These are phyloP conservation scores for Cucurbita ficifolia DNA, from an alignment of 306 rosid genomes.

Conservation along the genomic window DNA sequence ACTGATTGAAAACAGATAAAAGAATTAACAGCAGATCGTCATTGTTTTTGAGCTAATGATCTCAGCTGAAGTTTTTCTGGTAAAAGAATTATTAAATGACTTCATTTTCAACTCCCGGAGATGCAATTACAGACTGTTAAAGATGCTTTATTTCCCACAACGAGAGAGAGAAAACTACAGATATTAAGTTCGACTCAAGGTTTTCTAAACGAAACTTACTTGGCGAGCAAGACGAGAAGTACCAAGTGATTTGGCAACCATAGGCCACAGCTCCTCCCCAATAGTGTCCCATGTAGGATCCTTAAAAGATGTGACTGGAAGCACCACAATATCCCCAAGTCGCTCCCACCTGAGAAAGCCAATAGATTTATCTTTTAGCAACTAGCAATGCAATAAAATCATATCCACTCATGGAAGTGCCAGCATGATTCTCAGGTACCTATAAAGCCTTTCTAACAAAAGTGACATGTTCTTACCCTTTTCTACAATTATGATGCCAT, in stretches of 20 bases:
- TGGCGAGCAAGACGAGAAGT: constrained; percentile 70
- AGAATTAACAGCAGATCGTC: background rate
- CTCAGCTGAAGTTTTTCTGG: background rate
- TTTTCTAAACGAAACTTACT: constrained; percentile 23
- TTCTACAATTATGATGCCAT: background rate
- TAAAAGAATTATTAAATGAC: background rate
- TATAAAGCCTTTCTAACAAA: background rate
- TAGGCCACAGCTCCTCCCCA: constrained; percentile 61
- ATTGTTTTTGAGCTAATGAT: background rate
- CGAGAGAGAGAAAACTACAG: background rate
- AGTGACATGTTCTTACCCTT: background rate
- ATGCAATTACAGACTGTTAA: background rate
- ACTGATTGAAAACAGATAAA: background rate
- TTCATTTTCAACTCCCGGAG: background rate
- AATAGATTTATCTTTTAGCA: constrained; percentile 11
- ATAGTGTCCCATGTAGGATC: constrained; percentile 55
- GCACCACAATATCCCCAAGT: constrained; percentile 67
- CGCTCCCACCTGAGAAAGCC: constrained; percentile 63
- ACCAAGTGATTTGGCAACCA: constrained; percentile 60
- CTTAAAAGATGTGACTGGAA: constrained; percentile 61
- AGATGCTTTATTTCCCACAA: background rate
- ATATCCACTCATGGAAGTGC: background rate
- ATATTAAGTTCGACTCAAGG: background rate
- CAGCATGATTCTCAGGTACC: background rate
- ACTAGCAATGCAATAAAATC: background rate